These are phyloP conservation scores for Aspergillus unguis DNA, from an alignment of 2,329 filamentous ascomycete genomes.

Conservation along the genomic window DNA sequence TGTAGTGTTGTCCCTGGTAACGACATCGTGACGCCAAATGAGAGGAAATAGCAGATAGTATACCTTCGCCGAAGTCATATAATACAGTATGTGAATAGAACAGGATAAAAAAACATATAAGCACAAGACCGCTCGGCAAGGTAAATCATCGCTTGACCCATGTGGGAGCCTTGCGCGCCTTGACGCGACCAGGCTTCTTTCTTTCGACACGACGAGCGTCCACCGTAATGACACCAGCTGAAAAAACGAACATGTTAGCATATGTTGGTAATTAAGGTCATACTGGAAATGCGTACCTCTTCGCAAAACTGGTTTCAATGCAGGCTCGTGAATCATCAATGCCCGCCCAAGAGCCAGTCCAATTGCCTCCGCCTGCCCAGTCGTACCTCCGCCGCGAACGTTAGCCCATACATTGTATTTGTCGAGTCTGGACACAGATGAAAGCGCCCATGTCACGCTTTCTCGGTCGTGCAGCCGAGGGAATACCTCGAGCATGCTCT, in stretches of 20 bases:
- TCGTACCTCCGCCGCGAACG: constrained; percentile 81
- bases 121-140: constrained; percentile 12
- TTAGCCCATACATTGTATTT: constrained; percentile 96
- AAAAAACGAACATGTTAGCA: constrained; percentile 20
- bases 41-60: constrained; percentile 14
- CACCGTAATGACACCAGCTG: constrained; percentile 88
- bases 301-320: constrained; percentile 79
- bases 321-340: constrained; percentile 85
- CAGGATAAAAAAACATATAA: constrained; percentile 17
- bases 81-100: constrained; percentile 19
- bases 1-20: constrained; percentile 19
- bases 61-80: constrained; percentile 20
- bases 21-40: constrained; percentile 16
- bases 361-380: constrained; percentile 92
- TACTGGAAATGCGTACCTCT: constrained; percentile 64
- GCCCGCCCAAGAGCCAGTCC: constrained; percentile 87
- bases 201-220: constrained; percentile 91
- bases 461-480: constrained; percentile 88
- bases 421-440: constrained; percentile 75
- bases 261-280: neutral
- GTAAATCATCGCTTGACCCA: constrained; percentile 79
- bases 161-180: constrained; percentile 95
- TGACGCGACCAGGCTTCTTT: constrained; percentile 94
- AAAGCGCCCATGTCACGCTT: constrained; percentile 87
- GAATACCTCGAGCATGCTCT: constrained; percentile 76